Conservation (phyloP, 768 basidiomycete genomes). For the Leucosporidium yakuticum region DNA sequence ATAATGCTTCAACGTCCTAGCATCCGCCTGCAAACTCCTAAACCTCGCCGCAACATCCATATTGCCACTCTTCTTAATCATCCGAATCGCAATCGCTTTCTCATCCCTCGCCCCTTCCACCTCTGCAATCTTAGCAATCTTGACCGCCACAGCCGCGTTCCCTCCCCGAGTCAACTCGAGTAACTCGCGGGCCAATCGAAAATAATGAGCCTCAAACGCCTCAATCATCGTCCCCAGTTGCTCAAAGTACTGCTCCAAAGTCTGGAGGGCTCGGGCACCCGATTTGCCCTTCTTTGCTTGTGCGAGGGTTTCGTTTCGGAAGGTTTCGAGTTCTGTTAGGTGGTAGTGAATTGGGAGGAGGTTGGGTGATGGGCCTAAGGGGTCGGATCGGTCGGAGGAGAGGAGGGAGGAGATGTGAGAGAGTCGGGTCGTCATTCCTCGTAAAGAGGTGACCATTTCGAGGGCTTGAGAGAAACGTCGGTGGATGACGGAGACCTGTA, state of each 20-base stretch:
- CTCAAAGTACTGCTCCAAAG: constrained; percentile 60
- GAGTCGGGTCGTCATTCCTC: constrained; percentile 84
- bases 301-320: constrained; percentile 90
- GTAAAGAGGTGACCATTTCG: constrained; percentile 87
- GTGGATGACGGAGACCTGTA: constrained; percentile 88
- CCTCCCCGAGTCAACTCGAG: constrained; percentile 72
- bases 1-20: constrained; percentile 90
- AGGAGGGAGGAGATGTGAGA: constrained; percentile 73
- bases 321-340: constrained; percentile 82
- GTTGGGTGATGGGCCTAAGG: constrained; percentile 80
- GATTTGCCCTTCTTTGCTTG: constrained; percentile 70
- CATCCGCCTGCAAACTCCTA: constrained; percentile 42
- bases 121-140: constrained; percentile 86
- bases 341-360: constrained; percentile 85
- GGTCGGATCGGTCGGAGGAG: constrained; percentile 63
- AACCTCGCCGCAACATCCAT: constrained; percentile 67
- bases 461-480: constrained; percentile 90
- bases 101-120: constrained; percentile 89
- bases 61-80: constrained; percentile 82
- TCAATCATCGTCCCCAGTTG: constrained; percentile 70
- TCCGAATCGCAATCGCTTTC: constrained; percentile 88
- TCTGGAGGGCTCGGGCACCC: constrained; percentile 52
- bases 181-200: constrained; percentile 69
- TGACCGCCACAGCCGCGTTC: constrained; percentile 78
- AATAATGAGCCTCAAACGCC: constrained; percentile 78